These are phyloP conservation scores for Pyrenochaeta sp. DNA, from an alignment of 2,329 filamentous ascomycete genomes.

Conservation along the genomic window DNA sequence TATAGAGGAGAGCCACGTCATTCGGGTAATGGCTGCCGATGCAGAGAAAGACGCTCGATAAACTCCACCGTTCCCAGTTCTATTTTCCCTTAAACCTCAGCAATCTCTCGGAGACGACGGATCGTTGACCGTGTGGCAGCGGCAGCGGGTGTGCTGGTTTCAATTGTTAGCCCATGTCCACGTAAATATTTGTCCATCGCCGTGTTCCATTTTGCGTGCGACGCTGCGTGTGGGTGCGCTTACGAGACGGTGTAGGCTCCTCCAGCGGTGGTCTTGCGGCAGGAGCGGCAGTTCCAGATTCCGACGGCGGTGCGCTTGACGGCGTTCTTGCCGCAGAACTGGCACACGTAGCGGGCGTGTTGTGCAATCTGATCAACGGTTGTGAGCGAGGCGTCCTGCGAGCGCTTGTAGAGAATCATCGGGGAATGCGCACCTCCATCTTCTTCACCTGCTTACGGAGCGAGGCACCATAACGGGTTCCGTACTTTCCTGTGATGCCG, in stretches of 20 bases:
- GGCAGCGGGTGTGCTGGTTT: slow-evolving; percentile 83
- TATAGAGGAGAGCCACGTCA: slow-evolving; percentile 38
- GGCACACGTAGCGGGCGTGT: slow-evolving; percentile 95
- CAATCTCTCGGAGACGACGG: slow-evolving; percentile 95
- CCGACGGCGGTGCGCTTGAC: slow-evolving; percentile 89
- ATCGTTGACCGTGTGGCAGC: slow-evolving; percentile 95
- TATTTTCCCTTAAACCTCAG: slow-evolving; percentile 76
- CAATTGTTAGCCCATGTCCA: slow-evolving; percentile 38
- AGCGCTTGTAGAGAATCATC: slow-evolving; percentile 5
- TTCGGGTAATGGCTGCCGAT: slow-evolving; percentile 39
- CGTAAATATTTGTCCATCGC: no score
- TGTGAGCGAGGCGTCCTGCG: slow-evolving; percentile 28
- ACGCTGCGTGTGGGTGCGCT: slow-evolving; percentile 50
- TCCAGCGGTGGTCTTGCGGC: slow-evolving; percentile 92
- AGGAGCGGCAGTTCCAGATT: slow-evolving; percentile 96
- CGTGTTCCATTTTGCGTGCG: not conserved
- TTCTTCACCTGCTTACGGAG: slow-evolving; percentile 99
- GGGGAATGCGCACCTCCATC: slow-evolving; percentile 71
- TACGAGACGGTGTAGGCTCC: slow-evolving; percentile 97
- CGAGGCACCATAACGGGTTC: slow-evolving; percentile 97
- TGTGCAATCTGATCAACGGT: slow-evolving; percentile 72
- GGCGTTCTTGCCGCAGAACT: slow-evolving; percentile 90
- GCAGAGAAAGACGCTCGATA: slow-evolving; percentile 45
- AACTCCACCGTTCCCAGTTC: slow-evolving; percentile 44
- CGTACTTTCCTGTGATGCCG: slow-evolving; percentile 97